A percentile compares a stretch with the other conserved stretches of the same genome.
Conservation (phyloP, 176 grass and related monocot species). For the Chrysopogon serrulatus region DNA sequence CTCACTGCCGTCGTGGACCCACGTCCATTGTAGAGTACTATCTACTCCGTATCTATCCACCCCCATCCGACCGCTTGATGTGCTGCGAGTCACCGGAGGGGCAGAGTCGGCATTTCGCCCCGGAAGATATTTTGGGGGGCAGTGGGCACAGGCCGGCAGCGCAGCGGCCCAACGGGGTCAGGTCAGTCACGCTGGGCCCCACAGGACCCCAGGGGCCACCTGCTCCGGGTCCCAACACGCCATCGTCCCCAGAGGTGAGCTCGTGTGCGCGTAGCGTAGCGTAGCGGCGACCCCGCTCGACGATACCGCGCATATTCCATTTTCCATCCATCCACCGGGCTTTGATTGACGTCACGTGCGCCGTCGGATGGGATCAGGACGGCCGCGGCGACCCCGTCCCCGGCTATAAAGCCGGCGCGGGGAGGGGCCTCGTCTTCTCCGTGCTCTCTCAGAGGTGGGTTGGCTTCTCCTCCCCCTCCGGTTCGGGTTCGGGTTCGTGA, state of each 20-base stretch:
- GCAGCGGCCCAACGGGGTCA: background rate
- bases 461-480: slow-evolving; percentile 89
- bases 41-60: background rate
- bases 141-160: background rate
- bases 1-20: background rate
- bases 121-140: background rate
- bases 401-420: slow-evolving; percentile 1
- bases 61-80: background rate
- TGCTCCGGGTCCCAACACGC: background rate
- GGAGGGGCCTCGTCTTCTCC: background rate
- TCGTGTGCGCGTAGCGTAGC: background rate
- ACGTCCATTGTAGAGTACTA: too few species aligned
- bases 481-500: slow-evolving; percentile 28
- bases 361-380: slow-evolving; percentile 26
- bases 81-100: background rate
- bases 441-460: slow-evolving; percentile 76
- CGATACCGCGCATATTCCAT: background rate
- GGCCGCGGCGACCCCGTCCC: background rate
- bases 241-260: too few species aligned
- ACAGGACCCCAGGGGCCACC: background rate
- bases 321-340: too few species aligned
- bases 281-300: too few species aligned
- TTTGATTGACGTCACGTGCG: too few species aligned
- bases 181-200: background rate
- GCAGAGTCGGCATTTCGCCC: background rate